A percentile compares a stretch with the other conserved stretches of the same genome.
Conservation (phyloP, 176 grass and related monocot genomes). For the Stipa capillata region DNA sequence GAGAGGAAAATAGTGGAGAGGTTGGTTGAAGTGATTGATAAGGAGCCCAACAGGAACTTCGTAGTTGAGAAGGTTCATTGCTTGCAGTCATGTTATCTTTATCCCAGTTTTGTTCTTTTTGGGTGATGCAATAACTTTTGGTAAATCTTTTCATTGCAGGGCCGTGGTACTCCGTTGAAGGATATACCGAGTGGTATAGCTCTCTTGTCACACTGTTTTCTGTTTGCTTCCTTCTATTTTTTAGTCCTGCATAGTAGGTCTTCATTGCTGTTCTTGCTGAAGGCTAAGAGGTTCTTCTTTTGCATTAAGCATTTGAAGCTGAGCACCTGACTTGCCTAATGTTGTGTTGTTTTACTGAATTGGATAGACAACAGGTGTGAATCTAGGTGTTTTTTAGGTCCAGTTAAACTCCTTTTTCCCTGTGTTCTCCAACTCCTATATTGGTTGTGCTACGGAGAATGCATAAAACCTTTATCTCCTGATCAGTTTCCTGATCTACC, state of each 20-base stretch:
- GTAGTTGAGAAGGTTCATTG: conserved; percentile 82
- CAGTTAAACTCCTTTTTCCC: not conserved
- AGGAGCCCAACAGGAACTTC: conserved; percentile 66
- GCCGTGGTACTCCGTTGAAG: conserved; percentile 88
- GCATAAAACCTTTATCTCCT: not conserved
- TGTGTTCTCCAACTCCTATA: not conserved
- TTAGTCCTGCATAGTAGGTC: not conserved
- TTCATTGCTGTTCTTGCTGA: not conserved
- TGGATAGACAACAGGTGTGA: not conserved
- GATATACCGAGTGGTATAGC: conserved; percentile 81
- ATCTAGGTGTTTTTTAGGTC: conserved; percentile 1
- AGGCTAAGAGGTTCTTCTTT: not conserved
- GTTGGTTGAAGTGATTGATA: conserved; percentile 98
- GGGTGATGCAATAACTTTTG: conserved; percentile 8
- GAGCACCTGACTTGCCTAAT: not conserved
- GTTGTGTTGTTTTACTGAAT: conserved; percentile 4
- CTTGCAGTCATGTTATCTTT: conserved; percentile 6
- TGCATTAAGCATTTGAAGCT: not conserved
- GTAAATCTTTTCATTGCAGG: conserved; percentile 44
- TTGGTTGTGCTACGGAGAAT: not conserved
- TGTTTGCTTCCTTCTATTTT: not conserved
- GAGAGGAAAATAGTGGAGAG: conserved; percentile 98
- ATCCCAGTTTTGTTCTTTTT: not conserved
- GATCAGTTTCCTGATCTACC: not conserved
- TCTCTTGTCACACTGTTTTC: not conserved